Base-by-base conservation (phyloP, 768 basidiomycete genomes). In the Trametes cinnabarina region DNA sequence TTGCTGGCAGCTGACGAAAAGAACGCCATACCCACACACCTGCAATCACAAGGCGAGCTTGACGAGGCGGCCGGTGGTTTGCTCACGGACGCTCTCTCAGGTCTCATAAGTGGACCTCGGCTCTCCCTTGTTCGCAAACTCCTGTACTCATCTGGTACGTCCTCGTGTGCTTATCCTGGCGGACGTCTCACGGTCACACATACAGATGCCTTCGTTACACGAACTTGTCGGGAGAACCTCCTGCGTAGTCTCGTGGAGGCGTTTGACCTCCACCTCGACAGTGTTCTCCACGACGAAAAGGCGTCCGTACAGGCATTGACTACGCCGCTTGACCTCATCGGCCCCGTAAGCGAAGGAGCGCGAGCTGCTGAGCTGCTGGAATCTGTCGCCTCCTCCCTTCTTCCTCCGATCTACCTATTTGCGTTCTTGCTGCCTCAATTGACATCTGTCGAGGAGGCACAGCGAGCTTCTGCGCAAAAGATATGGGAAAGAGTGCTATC, bases 341-440 rank as follows among this genome's bases (percentile, higher is more conserved):
- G 69, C n/a, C 61, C 43, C 60, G 47, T 65, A 0, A 39, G 47
- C 12, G 39, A 41, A 4, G 43, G 49, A 20, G 37, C 22, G 6
- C 51, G 52, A 15, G 28, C 30, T 15, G 35, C 46, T 4, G 3
- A 32, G 5, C 20, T 59, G 14, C 17, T 53, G n/a, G 11, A 44
- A n/a, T 55, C 60, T 22, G 20, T 63, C 22, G 46, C 34, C 17
- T 44, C 47, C 17, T 65, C 63, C 1, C 57, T 81, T 30, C 51
- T 83, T 10, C 77, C 78, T 0, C 69, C 77, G 46, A 54, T 85
- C 6, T 85, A 81, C 63, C 60, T 82, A 8, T 74, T 81, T 20
- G 80, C 74, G 2, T 76, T 79, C 64, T 68, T 87, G 28, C 49
- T 83, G 3, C 79, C 84, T 1, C 65, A 64, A 9, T 72, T 72